Conservation (phyloP, 129 eudicot genomes). For the Chrysanthemum lavandulifolium region DNA sequence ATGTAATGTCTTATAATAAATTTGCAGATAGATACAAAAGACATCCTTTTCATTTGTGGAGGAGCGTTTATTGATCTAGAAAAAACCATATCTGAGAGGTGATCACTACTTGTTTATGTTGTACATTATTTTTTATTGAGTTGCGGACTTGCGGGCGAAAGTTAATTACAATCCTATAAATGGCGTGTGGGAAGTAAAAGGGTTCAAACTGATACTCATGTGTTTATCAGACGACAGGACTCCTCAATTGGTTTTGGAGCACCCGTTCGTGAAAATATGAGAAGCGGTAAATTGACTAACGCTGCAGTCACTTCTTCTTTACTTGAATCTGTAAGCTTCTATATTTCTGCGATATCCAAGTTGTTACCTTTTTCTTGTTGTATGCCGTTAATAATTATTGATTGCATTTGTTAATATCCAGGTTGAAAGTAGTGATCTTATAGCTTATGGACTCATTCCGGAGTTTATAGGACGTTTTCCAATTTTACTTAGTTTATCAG, state of each 20-base stretch:
- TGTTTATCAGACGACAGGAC: constrained; percentile 74
- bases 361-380: constrained; percentile 1
- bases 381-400: background rate
- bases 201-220: background rate
- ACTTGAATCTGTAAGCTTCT: constrained; percentile 71
- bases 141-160: background rate
- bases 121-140: background rate
- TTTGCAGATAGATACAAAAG: constrained; percentile 80
- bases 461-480: constrained; percentile 95
- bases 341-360: background rate
- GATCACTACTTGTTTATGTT: background rate
- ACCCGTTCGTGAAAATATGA: constrained; percentile 94
- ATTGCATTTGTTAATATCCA: constrained; percentile 27
- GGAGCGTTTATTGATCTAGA: constrained; percentile 91
- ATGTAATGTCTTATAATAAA: too few species aligned
- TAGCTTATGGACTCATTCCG: constrained; percentile 88
- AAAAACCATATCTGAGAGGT: constrained; percentile 95
- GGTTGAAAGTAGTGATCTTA: constrained; percentile 97
- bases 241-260: constrained; percentile 98
- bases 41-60: constrained; percentile 93
- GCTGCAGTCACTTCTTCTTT: constrained; percentile 74
- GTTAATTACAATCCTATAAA: too few species aligned
- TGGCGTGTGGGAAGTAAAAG: too few species aligned
- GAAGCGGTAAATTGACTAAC: constrained; percentile 59
- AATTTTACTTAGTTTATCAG: constrained; percentile 77